Evolutionary conservation across 345 rosid genomes (phyloP).

Genomic region (Aethionema arabicum): DNA sequence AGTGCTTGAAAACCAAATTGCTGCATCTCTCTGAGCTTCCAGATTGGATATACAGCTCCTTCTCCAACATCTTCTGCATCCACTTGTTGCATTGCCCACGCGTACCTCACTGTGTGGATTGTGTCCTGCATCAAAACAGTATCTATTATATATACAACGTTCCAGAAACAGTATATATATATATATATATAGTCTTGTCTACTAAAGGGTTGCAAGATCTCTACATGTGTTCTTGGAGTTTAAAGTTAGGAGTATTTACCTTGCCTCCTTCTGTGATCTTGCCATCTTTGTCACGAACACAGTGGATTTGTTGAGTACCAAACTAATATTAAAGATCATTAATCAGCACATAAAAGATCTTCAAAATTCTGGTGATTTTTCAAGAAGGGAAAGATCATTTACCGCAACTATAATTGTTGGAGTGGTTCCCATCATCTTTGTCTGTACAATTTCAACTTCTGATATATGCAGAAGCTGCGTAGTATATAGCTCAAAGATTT

Average conservation of each 20-base stretch:
- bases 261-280: slow-evolving; percentile 80
- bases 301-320: slow-evolving; percentile 81
- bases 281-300: slow-evolving; percentile 73
- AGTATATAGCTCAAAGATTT: not conserved
- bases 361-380: too few species aligned
- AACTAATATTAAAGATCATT: slow-evolving; percentile 55
- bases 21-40: slow-evolving; percentile 83
- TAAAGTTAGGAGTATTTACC: slow-evolving; percentile 41
- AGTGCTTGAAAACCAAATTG: slow-evolving; percentile 75
- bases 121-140: slow-evolving; percentile 56
- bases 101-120: slow-evolving; percentile 71
- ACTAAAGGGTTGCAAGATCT: too few species aligned
- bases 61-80: slow-evolving; percentile 84
- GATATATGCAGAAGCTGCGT: slow-evolving; percentile 86
- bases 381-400: slow-evolving; percentile 26
- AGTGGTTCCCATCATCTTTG: slow-evolving; percentile 87
- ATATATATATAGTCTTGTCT: too few species aligned
- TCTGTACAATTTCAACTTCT: slow-evolving; percentile 81
- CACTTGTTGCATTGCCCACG: slow-evolving; percentile 97
- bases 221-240: too few species aligned
- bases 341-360: slow-evolving; percentile 18
- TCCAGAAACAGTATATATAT: too few species aligned
- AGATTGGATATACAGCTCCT: slow-evolving; percentile 77
- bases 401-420: slow-evolving; percentile 79
- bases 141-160: not conserved